phyloP scores from a whole-genome alignment of 2,329 filamentous ascomycete species.

The Calycina marina region DNA sequence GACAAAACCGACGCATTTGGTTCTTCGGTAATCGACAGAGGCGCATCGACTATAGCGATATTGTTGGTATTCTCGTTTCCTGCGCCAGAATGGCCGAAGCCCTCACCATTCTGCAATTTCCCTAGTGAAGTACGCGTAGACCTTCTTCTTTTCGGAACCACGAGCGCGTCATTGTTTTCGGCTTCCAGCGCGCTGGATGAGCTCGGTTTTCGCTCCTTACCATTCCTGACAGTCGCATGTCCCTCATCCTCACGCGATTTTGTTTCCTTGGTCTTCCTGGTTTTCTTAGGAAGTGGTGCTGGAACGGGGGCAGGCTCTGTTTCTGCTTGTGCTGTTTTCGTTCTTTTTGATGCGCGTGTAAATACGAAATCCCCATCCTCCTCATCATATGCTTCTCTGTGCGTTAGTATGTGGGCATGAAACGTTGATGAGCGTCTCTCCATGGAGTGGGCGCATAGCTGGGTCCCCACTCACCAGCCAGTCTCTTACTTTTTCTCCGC shows the following conservation, averaged over 20 bases:
- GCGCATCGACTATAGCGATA: conserved; percentile 15
- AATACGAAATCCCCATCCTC: conserved; percentile 68
- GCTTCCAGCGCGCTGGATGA: conserved; percentile 22
- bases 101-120: conserved; percentile 19
- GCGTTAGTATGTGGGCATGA: conserved; percentile 5
- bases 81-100: conserved; percentile 9
- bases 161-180: conserved; percentile 18
- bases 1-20: conserved; percentile 7
- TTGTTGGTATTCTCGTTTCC: conserved; percentile 17
- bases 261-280: conserved; percentile 16
- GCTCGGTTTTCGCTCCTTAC: conserved; percentile 20
- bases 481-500: conserved; percentile 45
- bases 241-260: conserved; percentile 24
- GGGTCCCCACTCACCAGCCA: conserved; percentile 37
- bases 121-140: conserved; percentile 31
- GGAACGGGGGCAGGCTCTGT: conserved; percentile 28
- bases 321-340: conserved; percentile 38
- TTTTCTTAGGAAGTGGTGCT: conserved; percentile 22
- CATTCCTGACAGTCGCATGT: conserved; percentile 27
- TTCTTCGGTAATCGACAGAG: conserved; percentile 4
- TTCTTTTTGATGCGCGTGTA: conserved; percentile 50
- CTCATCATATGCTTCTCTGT: conserved; percentile 43
- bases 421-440: conserved; percentile 3
- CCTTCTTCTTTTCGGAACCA: conserved; percentile 28
- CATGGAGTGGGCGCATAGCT: conserved; percentile 4